Evolutionary conservation across 805 yeast species (phyloP), one percentile per base, ranked within the genome.

Genomic region (Candida tammaniensis): DNA sequence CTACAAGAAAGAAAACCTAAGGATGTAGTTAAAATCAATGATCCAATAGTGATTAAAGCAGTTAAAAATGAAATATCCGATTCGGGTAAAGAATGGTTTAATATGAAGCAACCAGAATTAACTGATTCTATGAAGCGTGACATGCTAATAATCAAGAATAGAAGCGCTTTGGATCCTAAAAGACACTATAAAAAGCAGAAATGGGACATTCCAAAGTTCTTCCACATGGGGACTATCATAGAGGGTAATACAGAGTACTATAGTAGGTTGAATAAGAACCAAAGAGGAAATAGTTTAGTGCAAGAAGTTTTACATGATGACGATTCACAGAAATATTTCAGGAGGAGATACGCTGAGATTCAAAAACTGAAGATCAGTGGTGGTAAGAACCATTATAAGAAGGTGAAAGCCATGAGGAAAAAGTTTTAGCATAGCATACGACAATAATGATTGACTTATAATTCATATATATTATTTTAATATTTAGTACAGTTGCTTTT

Each of bases 101-200:
- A 78, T 33, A 68, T 89, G 73, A 86, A 87, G 19, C 80, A 77
- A 46, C 78, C 81, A 5, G 93, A 84, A 47, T 59, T 85, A 40
- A 84, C 94, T 7, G 78, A 82, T 2, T 71, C 73, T 18, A 54
- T 85, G 14, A 83, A 83, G 51, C 71, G 95, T 39, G 98, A 93
- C 55, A 55, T 93, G 47, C 67, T 78, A 51, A 62, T 93, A 11
- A 68, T 93, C 40, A 81, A 86, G 52, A 86, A 91, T 64, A 78
- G 98, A 60, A 82, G 84, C 36, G 96, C 88, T 7, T 70, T 93
- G 42, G 98, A 93, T 55, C 98, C 97, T 6, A 93, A 93, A 62
- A 76, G 97, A 49, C 96, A 87, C 61, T 93, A 93, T 62, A 87
- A 86, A 61, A 86, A 86, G 56, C 93, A 83, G 39, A 79, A 79